Evolutionary conservation across 805 yeast species (phyloP).

Genomic region (Ogataea zsoltii): DNA sequence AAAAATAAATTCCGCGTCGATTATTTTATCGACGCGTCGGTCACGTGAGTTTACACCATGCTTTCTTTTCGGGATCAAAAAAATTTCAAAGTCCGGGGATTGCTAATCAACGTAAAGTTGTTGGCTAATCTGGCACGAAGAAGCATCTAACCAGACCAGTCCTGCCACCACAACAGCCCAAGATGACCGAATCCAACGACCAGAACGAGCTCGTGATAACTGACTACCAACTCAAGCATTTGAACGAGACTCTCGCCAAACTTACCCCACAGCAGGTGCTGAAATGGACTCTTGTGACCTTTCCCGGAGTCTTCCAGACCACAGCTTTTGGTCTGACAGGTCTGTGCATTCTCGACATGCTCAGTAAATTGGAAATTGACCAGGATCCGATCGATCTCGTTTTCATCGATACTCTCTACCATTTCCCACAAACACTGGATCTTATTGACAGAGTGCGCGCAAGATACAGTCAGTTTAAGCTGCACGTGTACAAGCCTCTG

Average conservation of each 20-base stretch:
- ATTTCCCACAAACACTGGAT: constrained; percentile 90
- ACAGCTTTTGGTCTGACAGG: constrained; percentile 97
- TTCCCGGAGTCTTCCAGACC: constrained; percentile 83
- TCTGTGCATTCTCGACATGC: constrained; percentile 80
- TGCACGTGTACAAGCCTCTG: constrained; percentile 70
- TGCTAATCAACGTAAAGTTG: no score
- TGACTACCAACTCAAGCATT: constrained; percentile 54
- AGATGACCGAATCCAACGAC: background rate
- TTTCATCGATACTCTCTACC: constrained; percentile 88
- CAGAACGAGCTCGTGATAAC: constrained; percentile 16
- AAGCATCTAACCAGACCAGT: no score
- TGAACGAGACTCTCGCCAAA: constrained; percentile 60
- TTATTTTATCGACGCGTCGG: background rate
- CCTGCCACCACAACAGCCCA: no score
- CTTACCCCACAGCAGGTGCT: constrained; percentile 71
- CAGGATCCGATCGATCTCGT: constrained; percentile 63
- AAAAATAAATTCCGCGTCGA: background rate
- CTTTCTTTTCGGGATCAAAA: background rate
- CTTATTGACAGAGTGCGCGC: constrained; percentile 59
- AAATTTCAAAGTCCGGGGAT: background rate
- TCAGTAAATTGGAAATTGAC: constrained; percentile 48
- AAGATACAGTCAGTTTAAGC: constrained; percentile 53
- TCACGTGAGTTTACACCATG: constrained; percentile 5
- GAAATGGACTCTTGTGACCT: constrained; percentile 79
- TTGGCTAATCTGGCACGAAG: no score